Percentiles rank a stretch among this genome's conserved stretches.
phyloP scores from a whole-genome alignment of 2,329 filamentous ascomycete genomes.

The Cercospora nicotianae region DNA sequence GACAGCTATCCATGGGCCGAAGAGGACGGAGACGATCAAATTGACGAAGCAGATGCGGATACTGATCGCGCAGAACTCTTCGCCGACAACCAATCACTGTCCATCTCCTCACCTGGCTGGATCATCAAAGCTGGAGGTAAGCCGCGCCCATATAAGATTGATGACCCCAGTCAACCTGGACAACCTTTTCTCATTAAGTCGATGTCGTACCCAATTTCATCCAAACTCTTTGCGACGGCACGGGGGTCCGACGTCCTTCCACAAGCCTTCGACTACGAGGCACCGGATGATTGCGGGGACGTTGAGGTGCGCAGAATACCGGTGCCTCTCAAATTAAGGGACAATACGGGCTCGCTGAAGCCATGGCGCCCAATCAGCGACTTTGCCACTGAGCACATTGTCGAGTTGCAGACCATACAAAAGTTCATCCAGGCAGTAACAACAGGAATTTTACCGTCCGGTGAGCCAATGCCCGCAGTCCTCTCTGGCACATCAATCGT shows the following conservation, averaged over 20 bases:
- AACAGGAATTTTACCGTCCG: not conserved
- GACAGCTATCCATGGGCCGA: not conserved
- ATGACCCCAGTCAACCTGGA: not conserved
- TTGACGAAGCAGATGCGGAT: not conserved
- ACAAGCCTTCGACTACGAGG: not conserved
- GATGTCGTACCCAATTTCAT: not conserved
- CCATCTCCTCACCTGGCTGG: not conserved
- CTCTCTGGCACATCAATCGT: not conserved
- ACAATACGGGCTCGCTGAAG: not conserved
- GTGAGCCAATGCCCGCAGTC: not conserved
- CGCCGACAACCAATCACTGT: not conserved
- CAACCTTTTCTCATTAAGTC: not conserved
- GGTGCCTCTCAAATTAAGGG: not conserved
- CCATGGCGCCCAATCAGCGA: not conserved
- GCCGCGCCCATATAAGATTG: not conserved
- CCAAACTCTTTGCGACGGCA: not conserved
- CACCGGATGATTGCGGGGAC: not conserved
- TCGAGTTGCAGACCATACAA: slow-evolving; percentile 1
- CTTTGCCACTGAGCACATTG: slow-evolving; percentile 4
- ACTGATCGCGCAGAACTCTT: not conserved
- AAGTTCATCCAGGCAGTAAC: not conserved
- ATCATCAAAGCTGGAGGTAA: not conserved
- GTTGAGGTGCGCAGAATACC: not conserved
- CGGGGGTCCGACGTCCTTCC: not conserved
- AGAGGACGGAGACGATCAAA: not conserved